Percentiles rank a stretch among this genome's conserved stretches.
Evolutionary conservation across 768 basidiomycete genomes (phyloP).

Genomic region (Leccinum imitatum): DNA sequence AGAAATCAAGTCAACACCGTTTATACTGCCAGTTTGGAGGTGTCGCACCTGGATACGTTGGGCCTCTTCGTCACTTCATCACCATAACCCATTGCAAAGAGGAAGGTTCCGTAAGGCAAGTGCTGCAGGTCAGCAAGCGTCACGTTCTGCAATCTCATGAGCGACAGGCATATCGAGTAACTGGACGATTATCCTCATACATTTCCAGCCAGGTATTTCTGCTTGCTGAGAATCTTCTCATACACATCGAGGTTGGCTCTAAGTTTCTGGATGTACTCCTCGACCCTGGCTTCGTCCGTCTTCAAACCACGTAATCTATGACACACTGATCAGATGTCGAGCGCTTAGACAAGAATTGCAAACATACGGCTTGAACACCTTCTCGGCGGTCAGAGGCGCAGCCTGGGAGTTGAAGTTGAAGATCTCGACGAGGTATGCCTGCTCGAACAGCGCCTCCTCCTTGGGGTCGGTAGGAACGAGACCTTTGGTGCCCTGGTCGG

Average conservation of each 20-base stretch:
- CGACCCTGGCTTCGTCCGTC: conserved; percentile 23
- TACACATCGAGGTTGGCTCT: conserved; percentile 47
- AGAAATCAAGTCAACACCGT: conserved; percentile 6
- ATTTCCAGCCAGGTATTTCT: conserved; percentile 56
- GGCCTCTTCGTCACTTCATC: conserved; percentile 36
- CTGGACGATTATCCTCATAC: conserved; percentile 31
- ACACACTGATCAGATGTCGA: not conserved
- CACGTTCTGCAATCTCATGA: conserved; percentile 33
- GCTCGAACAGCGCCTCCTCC: conserved; percentile 33
- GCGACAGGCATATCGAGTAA: not conserved
- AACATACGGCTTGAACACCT: conserved; percentile 49
- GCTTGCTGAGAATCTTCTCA: conserved; percentile 52
- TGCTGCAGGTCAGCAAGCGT: conserved; percentile 62
- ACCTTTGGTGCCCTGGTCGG: conserved; percentile 43
- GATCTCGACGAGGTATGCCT: conserved; percentile 45
- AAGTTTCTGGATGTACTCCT: conserved; percentile 19
- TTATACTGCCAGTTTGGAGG: no score
- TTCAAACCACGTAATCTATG: conserved; percentile 1
- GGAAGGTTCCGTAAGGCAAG: conserved; percentile 43
- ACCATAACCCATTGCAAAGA: conserved; percentile 26
- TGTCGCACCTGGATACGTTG: conserved; percentile 43
- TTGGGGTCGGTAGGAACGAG: conserved; percentile 48
- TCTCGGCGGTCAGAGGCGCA: conserved; percentile 43
- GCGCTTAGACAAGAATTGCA: no score
- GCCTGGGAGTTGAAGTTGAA: conserved; percentile 50